Base-by-base conservation (phyloP, 1,284 basidiomycete species). In the Microbotryum lychnidis-dioicae region DNA sequence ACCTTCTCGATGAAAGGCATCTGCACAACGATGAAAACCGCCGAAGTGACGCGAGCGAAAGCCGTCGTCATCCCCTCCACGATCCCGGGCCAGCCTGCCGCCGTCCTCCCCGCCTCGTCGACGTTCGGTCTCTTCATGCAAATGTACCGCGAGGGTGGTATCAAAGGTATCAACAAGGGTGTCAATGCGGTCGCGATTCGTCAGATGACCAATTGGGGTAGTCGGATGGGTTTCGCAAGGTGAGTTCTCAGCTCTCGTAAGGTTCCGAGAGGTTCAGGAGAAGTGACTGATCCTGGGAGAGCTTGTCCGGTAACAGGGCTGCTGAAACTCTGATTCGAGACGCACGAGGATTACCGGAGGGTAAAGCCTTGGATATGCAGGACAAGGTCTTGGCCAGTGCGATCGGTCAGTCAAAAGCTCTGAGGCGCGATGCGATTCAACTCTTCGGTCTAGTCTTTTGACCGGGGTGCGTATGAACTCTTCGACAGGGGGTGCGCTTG, bases 151-250 rank as follows among this genome's bases (percentile, higher is more conserved):
- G 81, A 85, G 54, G 96, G 97, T 72, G 94, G 94, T 74, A 81
- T 98, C 73, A 83, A 84, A 55, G 94, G 94, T 62, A 93, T 98
- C 73, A 98, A 99, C 83, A 98, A 97, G 80, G 96, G 96, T 77
- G 96, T 98, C 63, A 97, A 99, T 71, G 96, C 96, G 25, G 96
- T 99, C 54, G 96, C 93, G 47, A 25, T 64, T 3, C 33, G 67
- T 8, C 64, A 67, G 54, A 93, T 90, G 75, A 98, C 94, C 50
- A 99, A 98, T 80, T 98, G 94, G 94, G 96, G 93, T 67, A 92
- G 89, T 67, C 91, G 91, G 44, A 94, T 97, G 85, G 92, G 93
- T 72, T 91, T 97, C 73, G 89, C 94, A 58, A 87, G 93, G 69
- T 79, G 25, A 12, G 14, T 50, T n/a, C 29, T 56, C 18, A n/a